A percentile compares a stretch with the other conserved stretches of the same genome.
These are phyloP conservation scores for Citrus unshiu DNA, from an alignment of 345 rosid genomes.

Conservation along the genomic window DNA sequence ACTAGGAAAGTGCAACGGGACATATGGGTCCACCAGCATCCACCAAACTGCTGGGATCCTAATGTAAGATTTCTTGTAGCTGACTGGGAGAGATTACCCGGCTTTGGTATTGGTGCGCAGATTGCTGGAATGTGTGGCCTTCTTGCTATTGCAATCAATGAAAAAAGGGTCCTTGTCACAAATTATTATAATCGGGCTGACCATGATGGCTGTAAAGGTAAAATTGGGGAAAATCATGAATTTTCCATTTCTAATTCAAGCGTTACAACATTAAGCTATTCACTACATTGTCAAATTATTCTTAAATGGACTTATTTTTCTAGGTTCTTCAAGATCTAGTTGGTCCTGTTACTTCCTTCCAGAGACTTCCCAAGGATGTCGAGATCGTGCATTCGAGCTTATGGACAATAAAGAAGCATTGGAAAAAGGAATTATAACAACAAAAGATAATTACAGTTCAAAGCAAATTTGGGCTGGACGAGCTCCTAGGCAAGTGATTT, in stretches of 20 bases:
- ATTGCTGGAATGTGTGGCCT: constrained; percentile 88
- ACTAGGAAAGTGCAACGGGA: constrained; percentile 88
- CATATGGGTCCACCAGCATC: constrained; percentile 95
- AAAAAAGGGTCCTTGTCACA: constrained; percentile 76
- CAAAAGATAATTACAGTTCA: constrained; percentile 66
- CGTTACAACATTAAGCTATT: not conserved
- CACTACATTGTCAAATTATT: not conserved
- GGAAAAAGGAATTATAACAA: constrained; percentile 59
- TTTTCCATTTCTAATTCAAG: not conserved
- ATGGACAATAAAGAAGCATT: constrained; percentile 51
- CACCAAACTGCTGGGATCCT: constrained; percentile 58
- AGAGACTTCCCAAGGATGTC: constrained; percentile 80
- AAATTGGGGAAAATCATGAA: not conserved
- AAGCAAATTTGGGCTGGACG: constrained; percentile 80
- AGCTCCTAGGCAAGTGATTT: constrained; percentile 47
- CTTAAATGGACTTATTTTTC: not conserved
- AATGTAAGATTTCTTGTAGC: constrained; percentile 69
- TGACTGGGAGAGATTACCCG: constrained; percentile 85
- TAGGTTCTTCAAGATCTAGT: constrained; percentile 58
- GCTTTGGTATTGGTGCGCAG: constrained; percentile 95
- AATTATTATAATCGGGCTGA: constrained; percentile 80
- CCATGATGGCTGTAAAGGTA: constrained; percentile 88
- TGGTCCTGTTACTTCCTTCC: constrained; percentile 97
- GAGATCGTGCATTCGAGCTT: constrained; percentile 54
- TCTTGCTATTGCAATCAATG: constrained; percentile 73